Evolutionary conservation across 1,284 basidiomycete species (phyloP), one percentile per base, ranked within the genome.

Genomic region (Boletus smithii): DNA sequence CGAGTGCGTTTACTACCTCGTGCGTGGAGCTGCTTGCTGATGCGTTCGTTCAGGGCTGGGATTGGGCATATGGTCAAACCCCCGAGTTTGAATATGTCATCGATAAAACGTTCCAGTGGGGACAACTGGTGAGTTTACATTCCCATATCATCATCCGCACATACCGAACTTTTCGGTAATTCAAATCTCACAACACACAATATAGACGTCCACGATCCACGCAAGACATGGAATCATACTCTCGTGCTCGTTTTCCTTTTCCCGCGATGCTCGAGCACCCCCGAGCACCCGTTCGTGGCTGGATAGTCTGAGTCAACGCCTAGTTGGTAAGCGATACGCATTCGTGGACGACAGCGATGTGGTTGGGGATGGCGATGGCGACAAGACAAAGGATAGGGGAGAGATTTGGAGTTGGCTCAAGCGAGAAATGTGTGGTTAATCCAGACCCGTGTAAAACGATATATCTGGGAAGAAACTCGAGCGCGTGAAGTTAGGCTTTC

Each of bases 31-130:
- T 46, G 5, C 30, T 42, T 17, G 24, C 47, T 49, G 36, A 44
- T 18, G 3, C 9, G 20, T 46, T 44, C 2, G 22, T 42, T 16
- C 61, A 95, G 88, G 84, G 78, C 32, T 98, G 95, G 97, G 80
- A 89, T 20, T 99, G 95, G 94, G 75, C 81, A 24, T 97, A 83
- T 61, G 95, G 95, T 0, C 91, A 97, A 63, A 97, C 95, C 0
- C 95, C 95, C 44, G 90, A 95, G 63, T 98, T 99, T 64, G 87
- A 81, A 34, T 82, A 84, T 55, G 71, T 69, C 3, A 50, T 86
- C 4, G 51, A 60, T 14, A 65, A 67, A 13, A 51, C 59, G 13
- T 88, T 91, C 55, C 41, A 60, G 5, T 85, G 83, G 83, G 85
- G 85, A 8, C 60, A 67, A 23, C 65, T 81, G 41, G 88, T 85